Evolutionary conservation across 208 protist species (phyloP).

Genomic region (Trypanosoma mega): DNA sequence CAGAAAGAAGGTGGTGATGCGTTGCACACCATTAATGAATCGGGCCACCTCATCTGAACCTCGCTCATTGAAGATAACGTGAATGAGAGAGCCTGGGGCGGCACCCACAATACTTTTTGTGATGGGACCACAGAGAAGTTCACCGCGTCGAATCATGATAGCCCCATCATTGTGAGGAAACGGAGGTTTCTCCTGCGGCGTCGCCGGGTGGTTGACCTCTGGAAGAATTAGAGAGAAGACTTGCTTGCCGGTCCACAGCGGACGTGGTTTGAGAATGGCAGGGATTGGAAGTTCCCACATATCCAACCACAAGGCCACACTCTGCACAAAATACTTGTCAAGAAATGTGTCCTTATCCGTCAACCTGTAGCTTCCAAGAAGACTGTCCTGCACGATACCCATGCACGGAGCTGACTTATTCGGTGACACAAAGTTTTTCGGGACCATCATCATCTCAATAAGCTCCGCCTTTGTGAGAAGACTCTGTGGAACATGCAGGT

Average conservation of each 20-base stretch:
- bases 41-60: conserved; percentile 92
- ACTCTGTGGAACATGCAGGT: conserved; percentile 99
- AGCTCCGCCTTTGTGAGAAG: conserved; percentile 96
- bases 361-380: conserved; percentile 94
- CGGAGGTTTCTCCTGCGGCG: conserved; percentile 51
- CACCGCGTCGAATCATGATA: conserved; percentile 92
- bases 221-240: conserved; percentile 98
- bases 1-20: conserved; percentile 97
- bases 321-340: conserved; percentile 97
- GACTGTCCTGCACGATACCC: conserved; percentile 99
- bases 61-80: conserved; percentile 97
- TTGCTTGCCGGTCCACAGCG: conserved; percentile 99
- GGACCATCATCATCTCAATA: conserved; percentile 98
- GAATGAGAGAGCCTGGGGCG: conserved; percentile 91
- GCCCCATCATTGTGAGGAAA: conserved; percentile 84
- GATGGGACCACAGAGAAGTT: conserved; percentile 89
- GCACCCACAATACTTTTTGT: conserved; percentile 92
- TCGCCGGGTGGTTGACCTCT: conserved; percentile 87
- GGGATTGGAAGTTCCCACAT: conserved; percentile 96
- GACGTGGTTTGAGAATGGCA: conserved; percentile 96
- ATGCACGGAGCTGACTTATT: conserved; percentile 99
- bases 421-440: conserved; percentile 99
- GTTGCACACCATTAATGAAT: conserved; percentile 95
- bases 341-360: conserved; percentile 97
- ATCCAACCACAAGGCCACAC: conserved; percentile 97